Conservation (phyloP, 495 filamentous ascomycete species). For the Hypoxylon fragiforme region DNA sequence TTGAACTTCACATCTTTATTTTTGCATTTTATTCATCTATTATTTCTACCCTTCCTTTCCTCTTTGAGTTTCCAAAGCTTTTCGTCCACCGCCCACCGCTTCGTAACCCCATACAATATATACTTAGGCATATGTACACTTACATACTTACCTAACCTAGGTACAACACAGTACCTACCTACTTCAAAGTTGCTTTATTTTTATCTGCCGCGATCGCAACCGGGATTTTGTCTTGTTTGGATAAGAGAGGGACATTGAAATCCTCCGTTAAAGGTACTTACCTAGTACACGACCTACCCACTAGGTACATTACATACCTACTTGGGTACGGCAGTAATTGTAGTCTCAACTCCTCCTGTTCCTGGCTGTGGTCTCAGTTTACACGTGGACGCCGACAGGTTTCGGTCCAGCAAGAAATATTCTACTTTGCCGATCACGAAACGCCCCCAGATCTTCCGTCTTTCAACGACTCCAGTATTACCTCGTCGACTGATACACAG, state of each 20-base stretch:
- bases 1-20: not conserved
- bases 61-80: not conserved
- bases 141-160: too few species aligned
- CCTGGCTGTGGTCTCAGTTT: constrained; percentile 20
- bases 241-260: constrained; percentile 9
- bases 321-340: not conserved
- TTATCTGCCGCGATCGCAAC: constrained; percentile 29
- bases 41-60: not conserved
- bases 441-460: constrained; percentile 26
- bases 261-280: not conserved
- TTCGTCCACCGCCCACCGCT: not conserved
- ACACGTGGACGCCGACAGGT: constrained; percentile 34
- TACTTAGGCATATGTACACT: too few species aligned
- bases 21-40: constrained; percentile 1
- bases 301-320: not conserved
- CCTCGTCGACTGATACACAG: not conserved
- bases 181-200: too few species aligned
- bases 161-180: too few species aligned
- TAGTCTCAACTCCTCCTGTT: too few species aligned
- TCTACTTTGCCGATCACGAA: constrained; percentile 33
- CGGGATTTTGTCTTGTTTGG: constrained; percentile 31
- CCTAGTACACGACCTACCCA: not conserved
- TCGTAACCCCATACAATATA: not conserved
- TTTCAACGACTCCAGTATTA: constrained; percentile 3
- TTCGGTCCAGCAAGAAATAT: constrained; percentile 31